Conservation (phyloP, 2,329 filamentous ascomycete species). For the Cladosporium colombiae region DNA sequence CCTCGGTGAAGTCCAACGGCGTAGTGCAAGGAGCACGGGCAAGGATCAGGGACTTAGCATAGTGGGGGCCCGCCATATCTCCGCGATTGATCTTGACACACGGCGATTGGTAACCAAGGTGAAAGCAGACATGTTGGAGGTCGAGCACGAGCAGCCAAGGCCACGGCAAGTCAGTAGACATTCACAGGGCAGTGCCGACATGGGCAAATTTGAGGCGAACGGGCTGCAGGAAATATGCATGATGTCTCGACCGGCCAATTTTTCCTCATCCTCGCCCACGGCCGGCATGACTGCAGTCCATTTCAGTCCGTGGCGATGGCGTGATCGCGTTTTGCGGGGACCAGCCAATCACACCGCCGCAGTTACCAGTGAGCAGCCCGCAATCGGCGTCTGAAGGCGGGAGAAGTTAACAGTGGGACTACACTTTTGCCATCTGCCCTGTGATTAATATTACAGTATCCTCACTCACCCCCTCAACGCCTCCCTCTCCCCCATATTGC, state of each 20-base stretch:
- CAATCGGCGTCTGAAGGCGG: conserved; percentile 17
- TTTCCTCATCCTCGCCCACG: conserved; percentile 4
- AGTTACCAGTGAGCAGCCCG: conserved; percentile 6
- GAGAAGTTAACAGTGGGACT: conserved; percentile 13
- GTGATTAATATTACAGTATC: conserved; percentile 14
- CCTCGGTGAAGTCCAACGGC: background rate
- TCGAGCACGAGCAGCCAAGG: background rate
- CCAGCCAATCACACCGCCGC: background rate
- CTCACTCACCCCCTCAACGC: background rate
- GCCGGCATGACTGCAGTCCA: background rate
- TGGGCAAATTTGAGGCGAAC: background rate
- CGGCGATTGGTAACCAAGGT: background rate
- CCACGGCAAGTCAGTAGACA: background rate
- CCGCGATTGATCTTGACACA: background rate
- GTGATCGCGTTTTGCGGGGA: conserved; percentile 8
- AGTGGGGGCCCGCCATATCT: conserved; percentile 7
- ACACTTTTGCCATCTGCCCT: conserved; percentile 17
- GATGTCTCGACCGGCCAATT: conserved; percentile 3
- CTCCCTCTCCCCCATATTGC: background rate
- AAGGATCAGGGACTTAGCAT: background rate
- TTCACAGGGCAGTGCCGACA: background rate
- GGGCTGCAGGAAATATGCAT: background rate
- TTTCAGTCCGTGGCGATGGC: background rate
- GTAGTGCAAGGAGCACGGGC: too few relatives aligned
- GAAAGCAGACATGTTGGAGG: background rate